Conservation (phyloP, 257 asterid species). For the Solanum dulcamara region DNA sequence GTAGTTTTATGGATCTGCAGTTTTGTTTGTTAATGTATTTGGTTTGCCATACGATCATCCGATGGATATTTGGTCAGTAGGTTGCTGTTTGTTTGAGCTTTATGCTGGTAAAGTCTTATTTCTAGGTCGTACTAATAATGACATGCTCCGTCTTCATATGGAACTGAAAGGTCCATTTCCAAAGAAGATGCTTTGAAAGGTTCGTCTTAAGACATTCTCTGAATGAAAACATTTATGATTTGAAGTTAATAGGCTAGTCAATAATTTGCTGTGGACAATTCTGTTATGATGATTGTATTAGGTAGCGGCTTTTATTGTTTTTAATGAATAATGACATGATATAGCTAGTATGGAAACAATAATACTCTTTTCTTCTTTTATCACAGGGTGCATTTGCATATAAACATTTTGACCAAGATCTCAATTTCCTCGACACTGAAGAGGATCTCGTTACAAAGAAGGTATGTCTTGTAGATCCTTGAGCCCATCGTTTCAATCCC, state of each 20-base stretch:
- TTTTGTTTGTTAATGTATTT: conserved; percentile 31
- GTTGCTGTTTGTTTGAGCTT: conserved; percentile 92
- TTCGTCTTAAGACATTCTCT: too few species aligned
- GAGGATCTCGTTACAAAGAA: too few species aligned
- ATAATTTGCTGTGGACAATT: background rate
- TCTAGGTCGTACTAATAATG: conserved; percentile 83
- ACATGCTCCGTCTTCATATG: too few species aligned
- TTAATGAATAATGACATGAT: too few species aligned
- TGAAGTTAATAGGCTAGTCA: background rate
- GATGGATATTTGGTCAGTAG: too few species aligned
- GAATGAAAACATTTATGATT: too few species aligned
- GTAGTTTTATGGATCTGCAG: background rate
- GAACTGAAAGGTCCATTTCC: too few species aligned
- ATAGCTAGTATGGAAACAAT: background rate
- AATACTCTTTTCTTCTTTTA: background rate
- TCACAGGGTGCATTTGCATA: conserved; percentile 62
- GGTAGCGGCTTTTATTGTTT: too few species aligned
- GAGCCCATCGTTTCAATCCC: too few species aligned
- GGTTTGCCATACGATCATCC: conserved; percentile 92
- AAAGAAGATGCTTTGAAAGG: too few species aligned
- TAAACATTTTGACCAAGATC: conserved; percentile 76
- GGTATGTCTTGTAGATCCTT: too few species aligned
- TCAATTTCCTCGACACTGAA: conserved; percentile 83
- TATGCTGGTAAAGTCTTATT: conserved; percentile 83
- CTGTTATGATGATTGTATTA: too few species aligned